Base-by-base conservation (phyloP, 2,329 filamentous ascomycete species). In the Trichoderma sp. region DNA sequence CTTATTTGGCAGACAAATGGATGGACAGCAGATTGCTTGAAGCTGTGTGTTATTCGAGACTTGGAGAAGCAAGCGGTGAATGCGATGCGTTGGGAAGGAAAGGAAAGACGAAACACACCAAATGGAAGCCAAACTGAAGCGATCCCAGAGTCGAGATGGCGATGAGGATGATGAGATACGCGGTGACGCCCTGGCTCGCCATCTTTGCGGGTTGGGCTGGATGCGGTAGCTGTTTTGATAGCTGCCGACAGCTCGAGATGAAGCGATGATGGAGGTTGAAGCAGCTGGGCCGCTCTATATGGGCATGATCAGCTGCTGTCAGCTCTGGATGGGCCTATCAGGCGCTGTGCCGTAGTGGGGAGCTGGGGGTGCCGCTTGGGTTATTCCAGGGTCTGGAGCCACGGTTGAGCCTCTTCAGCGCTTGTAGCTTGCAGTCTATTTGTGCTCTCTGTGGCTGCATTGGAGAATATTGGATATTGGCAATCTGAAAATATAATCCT, bases 101-200 rank as follows among this genome's bases (percentile, higher is more conserved):
- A 19, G 37, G 37, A 19, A 19, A 40, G 10, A 35, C 33, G 27
- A 68, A 47, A 76, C 82, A 76, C 86, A 96, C 94, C 78, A 98
- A 81, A 80, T 98, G 95, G 81, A 93, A 97, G 72, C 96, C 96
- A 78, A 97, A 99, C 76, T 97, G 93, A 56, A 98, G 86, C 1
- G 96, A 93, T 0, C 95, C 96, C 21, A 97, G 82, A 0, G 94
- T 96, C 55, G 92, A 88, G 70, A 94, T 85, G 70, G 89, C 81
- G 68, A 98, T 87, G 58, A 96, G 82, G 76, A 93, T 88, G 75
- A 96, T 77, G 74, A 98, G 88, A 80, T 93, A 97, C 5, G 88
- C 84, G 43, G 93, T 96, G 40, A 79, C 57, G 72, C 73, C 72
- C 16, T 71, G 70, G 27, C 71, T 75, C 40, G 79, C 74, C 79